These are phyloP conservation scores for Violaceomyces palustris DNA, from an alignment of 1,284 basidiomycete genomes.

Conservation along the genomic window DNA sequence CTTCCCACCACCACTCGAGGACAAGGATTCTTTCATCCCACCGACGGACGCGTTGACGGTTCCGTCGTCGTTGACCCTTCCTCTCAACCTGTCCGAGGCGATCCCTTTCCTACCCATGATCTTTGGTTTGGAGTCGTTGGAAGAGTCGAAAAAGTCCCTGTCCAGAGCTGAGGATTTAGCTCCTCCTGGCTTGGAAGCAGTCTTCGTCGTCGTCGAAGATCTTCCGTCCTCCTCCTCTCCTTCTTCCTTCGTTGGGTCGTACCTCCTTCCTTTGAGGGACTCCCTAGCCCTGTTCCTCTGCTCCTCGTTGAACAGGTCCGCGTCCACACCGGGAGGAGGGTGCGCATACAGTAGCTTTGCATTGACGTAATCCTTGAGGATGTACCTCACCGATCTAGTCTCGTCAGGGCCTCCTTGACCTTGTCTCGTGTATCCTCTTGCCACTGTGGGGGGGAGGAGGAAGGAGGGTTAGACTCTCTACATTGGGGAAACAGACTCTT, in stretches of 20 bases:
- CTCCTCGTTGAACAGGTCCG: constrained; percentile 71
- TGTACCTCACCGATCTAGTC: constrained; percentile 82
- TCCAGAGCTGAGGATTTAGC: constrained; percentile 61
- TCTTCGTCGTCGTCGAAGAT: constrained; percentile 12
- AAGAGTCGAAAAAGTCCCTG: constrained; percentile 73
- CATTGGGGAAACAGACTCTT: constrained; percentile 14
- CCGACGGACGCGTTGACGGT: constrained; percentile 53
- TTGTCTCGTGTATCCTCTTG: constrained; percentile 82
- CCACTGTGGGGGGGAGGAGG: no score
- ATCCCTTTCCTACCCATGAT: constrained; percentile 55
- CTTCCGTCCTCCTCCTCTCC: constrained; percentile 12
- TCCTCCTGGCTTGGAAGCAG: background rate
- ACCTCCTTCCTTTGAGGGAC: constrained; percentile 36
- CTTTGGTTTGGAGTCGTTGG: constrained; percentile 60
- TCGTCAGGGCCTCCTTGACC: constrained; percentile 97
- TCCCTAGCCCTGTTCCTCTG: constrained; percentile 65
- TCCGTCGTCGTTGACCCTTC: constrained; percentile 35
- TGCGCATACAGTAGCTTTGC: constrained; percentile 87
- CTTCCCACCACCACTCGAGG: constrained; percentile 59
- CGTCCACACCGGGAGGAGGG: constrained; percentile 64
- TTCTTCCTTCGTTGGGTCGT: constrained; percentile 10
- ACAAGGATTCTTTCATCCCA: constrained; percentile 53
- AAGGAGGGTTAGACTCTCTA: no score
- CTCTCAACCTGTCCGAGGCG: constrained; percentile 23
- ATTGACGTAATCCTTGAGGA: constrained; percentile 96